Evolutionary conservation across 257 asterid species (phyloP).

Genomic region (Coffea eugenioides): DNA sequence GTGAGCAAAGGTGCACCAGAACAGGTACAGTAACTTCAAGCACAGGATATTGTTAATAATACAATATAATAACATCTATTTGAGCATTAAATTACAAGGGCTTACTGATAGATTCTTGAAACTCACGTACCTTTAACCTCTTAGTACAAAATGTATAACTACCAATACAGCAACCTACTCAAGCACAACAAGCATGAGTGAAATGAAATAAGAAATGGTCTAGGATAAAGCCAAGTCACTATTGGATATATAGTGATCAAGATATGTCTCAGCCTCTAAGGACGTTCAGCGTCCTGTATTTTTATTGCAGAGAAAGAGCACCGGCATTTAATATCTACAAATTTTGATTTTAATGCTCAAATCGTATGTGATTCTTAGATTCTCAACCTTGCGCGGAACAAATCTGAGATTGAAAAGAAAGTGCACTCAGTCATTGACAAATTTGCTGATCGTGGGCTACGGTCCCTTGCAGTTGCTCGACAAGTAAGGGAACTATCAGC

Average conservation of each 20-base stretch:
- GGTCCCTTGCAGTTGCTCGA: slow-evolving; percentile 60
- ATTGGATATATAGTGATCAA: neutral
- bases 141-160: neutral
- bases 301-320: neutral
- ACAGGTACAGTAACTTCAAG: slow-evolving; percentile 38
- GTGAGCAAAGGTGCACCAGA: slow-evolving; percentile 84
- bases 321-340: too few relatives aligned
- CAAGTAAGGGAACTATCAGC: slow-evolving; percentile 30
- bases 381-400: slow-evolving; percentile 48
- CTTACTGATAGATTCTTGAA: neutral
- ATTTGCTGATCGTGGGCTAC: slow-evolving; percentile 70
- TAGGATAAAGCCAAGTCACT: neutral
- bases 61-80: neutral
- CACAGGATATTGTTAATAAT: neutral
- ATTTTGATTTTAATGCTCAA: neutral
- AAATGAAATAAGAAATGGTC: neutral
- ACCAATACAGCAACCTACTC: neutral
- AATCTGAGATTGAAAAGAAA: slow-evolving; percentile 36
- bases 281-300: neutral
- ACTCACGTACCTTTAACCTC: neutral
- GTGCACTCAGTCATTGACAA: slow-evolving; percentile 55
- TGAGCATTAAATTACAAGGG: neutral
- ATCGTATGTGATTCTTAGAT: slow-evolving; percentile 31
- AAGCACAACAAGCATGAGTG: neutral
- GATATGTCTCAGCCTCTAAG: neutral